Evolutionary conservation across 2,329 filamentous ascomycete species (phyloP), one percentile per base, ranked within the genome.

Genomic region (Xylogone sp.): DNA sequence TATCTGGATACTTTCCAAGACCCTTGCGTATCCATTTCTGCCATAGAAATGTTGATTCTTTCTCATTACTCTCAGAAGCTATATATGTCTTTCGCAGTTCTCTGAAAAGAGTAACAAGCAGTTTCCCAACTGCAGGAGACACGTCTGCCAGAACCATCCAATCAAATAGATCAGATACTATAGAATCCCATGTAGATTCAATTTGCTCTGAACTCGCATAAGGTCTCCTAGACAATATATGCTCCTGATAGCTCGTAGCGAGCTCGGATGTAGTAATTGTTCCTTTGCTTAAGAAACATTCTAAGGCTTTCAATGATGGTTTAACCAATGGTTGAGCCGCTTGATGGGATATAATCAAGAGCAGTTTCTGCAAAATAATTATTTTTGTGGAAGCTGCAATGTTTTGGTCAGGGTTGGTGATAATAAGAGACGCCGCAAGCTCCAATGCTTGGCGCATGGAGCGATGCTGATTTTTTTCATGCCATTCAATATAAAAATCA

Each of bases 261-360:
- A 67, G 45, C 24, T 62, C 59, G 18, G 52, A 39, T 8, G 56
- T 60, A 59, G 70, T 71, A 21, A 87, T 68, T 12, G 84, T 72
- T 2, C 73, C 70, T 64, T 87, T 90, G 45, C 75, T 71, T 3
- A 90, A 63, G 51, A 90, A 79, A 60, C 84, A 78, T 45, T 87
- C 83, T 34, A 90, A 70, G 16, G 79, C 79, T 61, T 85, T 84
- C 54, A 90, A 78, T 6, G 84, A 81, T 31, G 86, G 86, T 64
- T 90, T 90, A 42, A 84, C 82, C 48, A 85, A 74, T 9, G 83
- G 78, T 56, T 81, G 83, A 16, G 82, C 75, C 29, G 82, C 82
- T 53, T 80, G 75, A 51, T 81, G 77, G 20, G 77, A 75, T 42
- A 88, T 76, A 13, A 86, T 81, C 1, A 79, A 76, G 16, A 87